Conservation (phyloP, 768 basidiomycete genomes). For the Cystofilobasidium bisporidii region DNA sequence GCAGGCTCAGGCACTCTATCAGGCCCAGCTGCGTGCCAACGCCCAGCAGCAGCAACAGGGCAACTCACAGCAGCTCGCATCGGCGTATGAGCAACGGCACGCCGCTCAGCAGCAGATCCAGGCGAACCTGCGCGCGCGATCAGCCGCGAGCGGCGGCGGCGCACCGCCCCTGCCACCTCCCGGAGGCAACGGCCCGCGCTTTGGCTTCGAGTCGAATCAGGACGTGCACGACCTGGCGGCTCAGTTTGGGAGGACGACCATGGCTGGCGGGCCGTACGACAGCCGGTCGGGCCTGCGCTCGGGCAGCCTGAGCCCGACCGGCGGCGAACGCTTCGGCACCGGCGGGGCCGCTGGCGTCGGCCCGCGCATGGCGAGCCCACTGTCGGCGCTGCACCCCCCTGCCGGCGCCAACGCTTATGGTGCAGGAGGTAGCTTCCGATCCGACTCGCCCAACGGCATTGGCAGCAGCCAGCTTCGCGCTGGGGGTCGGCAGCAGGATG, state of each 20-base stretch:
- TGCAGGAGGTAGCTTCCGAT: not conserved
- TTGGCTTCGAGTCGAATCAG: constrained; percentile 20
- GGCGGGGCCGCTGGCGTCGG: not conserved
- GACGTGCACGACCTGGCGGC: constrained; percentile 2
- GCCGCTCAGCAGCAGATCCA: constrained; percentile 27
- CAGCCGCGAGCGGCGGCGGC: not conserved
- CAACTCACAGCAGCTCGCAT: constrained; percentile 27
- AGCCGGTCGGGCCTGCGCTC: not conserved
- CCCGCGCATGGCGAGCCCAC: not conserved
- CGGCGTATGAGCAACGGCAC: constrained; percentile 25
- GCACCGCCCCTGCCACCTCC: constrained; percentile 14
- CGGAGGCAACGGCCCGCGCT: constrained; percentile 10
- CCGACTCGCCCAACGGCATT: constrained; percentile 1
- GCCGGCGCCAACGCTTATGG: not conserved
- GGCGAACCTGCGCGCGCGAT: constrained; percentile 23
- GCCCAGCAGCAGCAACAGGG: constrained; percentile 18
- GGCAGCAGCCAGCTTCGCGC: constrained; percentile 3
- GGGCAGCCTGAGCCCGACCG: not conserved
- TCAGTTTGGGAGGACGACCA: not conserved
- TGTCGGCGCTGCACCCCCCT: not conserved
- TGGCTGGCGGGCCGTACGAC: not conserved
- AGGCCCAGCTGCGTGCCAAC: not conserved
- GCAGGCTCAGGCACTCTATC: constrained; percentile 14
- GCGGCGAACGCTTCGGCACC: not conserved
- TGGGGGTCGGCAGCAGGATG: not conserved